These are phyloP conservation scores for Fragaria vesca DNA, from an alignment of 306 rosid genomes.

Conservation along the genomic window DNA sequence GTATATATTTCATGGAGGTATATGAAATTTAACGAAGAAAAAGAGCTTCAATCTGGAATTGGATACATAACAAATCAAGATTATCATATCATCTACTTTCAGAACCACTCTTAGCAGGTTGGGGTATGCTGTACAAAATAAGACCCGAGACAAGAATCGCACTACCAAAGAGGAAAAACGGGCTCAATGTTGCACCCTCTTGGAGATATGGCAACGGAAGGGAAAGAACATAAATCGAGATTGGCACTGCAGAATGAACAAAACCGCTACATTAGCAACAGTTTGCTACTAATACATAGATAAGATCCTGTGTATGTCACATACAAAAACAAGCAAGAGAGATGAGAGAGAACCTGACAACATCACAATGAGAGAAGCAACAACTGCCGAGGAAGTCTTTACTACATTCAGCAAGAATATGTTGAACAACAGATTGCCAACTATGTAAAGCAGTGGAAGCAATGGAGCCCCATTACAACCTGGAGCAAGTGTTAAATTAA, in stretches of 20 bases:
- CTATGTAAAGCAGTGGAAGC: constrained; percentile 79
- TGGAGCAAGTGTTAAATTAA: constrained; percentile 28
- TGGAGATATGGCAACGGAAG: constrained; percentile 82
- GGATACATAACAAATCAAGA: not conserved
- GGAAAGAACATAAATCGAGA: constrained; percentile 71
- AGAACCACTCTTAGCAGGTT: constrained; percentile 36
- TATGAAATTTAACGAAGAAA: not conserved
- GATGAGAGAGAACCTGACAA: constrained; percentile 58
- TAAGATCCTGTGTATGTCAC: not conserved
- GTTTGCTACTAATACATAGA: not conserved
- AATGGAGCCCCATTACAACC: constrained; percentile 83
- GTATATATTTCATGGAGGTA: not conserved
- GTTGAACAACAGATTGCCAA: constrained; percentile 71
- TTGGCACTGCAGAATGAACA: constrained; percentile 66
- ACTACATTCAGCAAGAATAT: constrained; percentile 66
- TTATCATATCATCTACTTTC: constrained; percentile 13
- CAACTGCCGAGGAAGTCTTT: constrained; percentile 74
- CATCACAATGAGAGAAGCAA: constrained; percentile 73
- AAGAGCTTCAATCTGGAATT: not conserved
- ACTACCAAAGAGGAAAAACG: constrained; percentile 70
- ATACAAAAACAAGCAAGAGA: constrained; percentile 6
- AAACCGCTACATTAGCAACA: constrained; percentile 23
- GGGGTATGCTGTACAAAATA: constrained; percentile 52
- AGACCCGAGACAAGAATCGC: constrained; percentile 74
- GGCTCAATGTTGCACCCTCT: constrained; percentile 58